Evolutionary conservation across 768 basidiomycete genomes (phyloP).

Genomic region (Lentinula boryana): DNA sequence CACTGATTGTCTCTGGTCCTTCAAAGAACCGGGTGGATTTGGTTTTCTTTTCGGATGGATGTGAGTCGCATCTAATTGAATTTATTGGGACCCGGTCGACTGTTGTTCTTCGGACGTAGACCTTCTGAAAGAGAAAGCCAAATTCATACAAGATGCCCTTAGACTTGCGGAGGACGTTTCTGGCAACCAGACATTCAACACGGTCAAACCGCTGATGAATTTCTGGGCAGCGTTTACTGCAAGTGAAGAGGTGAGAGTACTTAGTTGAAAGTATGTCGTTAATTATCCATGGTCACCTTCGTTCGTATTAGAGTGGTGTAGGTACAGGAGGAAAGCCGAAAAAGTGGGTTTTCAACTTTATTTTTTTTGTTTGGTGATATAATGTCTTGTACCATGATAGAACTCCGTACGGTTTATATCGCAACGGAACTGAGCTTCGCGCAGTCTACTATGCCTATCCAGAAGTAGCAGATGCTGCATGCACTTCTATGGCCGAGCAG

Average conservation of each 20-base stretch:
- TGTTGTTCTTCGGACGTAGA: conserved; percentile 32
- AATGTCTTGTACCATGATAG: conserved; percentile 25
- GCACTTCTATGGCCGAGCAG: conserved; percentile 51
- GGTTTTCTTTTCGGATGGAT: conserved; percentile 75
- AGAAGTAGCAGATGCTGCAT: conserved; percentile 63
- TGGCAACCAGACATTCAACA: conserved; percentile 68
- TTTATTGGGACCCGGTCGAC: not conserved
- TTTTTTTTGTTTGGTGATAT: not conserved
- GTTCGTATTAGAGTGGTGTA: conserved; percentile 48
- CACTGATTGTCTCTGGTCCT: conserved; percentile 56
- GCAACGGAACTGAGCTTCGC: conserved; percentile 72
- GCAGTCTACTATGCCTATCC: conserved; percentile 67
- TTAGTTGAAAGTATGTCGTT: not conserved
- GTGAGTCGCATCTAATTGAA: conserved; percentile 33
- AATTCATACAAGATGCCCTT: conserved; percentile 61
- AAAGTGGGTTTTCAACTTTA: conserved; percentile 35
- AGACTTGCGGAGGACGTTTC: conserved; percentile 67
- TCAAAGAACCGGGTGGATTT: conserved; percentile 65
- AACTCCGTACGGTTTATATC: conserved; percentile 71
- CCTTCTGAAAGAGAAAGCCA: conserved; percentile 44
- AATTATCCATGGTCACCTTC: not conserved
- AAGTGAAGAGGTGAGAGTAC: conserved; percentile 52
- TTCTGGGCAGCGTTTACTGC: conserved; percentile 80
- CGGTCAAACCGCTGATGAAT: conserved; percentile 70
- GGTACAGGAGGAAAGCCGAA: conserved; percentile 64